Conservation (phyloP, 768 basidiomycete genomes). For the button mushroom (Agaricus bisporus) region DNA sequence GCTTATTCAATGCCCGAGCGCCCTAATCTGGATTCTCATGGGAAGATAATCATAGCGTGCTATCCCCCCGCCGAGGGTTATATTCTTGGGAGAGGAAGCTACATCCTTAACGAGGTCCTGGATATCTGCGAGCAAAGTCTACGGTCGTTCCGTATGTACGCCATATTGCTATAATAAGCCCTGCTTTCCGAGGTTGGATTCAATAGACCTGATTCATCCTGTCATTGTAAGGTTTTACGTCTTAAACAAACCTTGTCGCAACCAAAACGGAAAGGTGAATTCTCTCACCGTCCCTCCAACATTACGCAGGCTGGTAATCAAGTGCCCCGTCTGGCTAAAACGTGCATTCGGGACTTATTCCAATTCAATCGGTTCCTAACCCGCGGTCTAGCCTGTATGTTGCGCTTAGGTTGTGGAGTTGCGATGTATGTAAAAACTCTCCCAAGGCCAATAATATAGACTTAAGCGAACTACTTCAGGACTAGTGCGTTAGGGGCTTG, state of each 20-base stretch:
- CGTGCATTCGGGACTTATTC: conserved; percentile 1
- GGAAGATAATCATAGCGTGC: background rate
- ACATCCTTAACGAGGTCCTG: conserved; percentile 3
- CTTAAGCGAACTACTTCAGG: too few species aligned
- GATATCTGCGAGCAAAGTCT: conserved; percentile 3
- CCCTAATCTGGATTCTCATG: conserved; percentile 2
- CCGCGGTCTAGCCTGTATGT: background rate
- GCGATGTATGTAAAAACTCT: too few species aligned
- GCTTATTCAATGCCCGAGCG: conserved; percentile 6
- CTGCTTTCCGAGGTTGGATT: background rate
- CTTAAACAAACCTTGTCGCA: conserved; percentile 2
- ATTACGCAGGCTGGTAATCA: conserved; percentile 7
- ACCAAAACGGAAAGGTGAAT: conserved; percentile 4
- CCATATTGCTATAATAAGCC: conserved; percentile 5
- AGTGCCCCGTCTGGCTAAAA: conserved; percentile 5
- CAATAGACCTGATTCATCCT: background rate
- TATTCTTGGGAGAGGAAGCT: conserved; percentile 4
- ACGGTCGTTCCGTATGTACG: conserved; percentile 7
- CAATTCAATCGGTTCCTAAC: background rate
- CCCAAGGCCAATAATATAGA: too few species aligned
- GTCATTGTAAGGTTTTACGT: conserved; percentile 4
- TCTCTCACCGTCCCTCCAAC: background rate
- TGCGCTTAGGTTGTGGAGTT: background rate
- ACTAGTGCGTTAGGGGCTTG: too few species aligned
- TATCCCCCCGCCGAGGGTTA: conserved; percentile 2